Conservation (phyloP, 164 flowering plant genomes). For the Cinnamomum chago region DNA sequence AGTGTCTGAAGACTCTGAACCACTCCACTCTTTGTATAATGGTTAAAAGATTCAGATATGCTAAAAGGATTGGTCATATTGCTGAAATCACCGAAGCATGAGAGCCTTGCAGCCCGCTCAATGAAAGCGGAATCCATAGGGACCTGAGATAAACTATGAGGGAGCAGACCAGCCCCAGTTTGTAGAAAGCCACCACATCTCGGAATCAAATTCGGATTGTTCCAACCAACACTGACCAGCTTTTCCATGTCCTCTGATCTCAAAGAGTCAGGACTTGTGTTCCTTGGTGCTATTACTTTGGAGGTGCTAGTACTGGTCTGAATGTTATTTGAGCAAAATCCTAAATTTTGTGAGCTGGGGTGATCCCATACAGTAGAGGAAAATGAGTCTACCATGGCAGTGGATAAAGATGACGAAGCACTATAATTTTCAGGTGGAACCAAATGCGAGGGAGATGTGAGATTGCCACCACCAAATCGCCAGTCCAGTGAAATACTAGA, state of each 20-base stretch:
- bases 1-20: conserved; percentile 37
- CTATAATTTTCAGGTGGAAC: conserved; percentile 30
- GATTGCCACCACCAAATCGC: conserved; percentile 38
- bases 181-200: conserved; percentile 49
- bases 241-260: conserved; percentile 16
- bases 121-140: conserved; percentile 89
- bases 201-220: conserved; percentile 32
- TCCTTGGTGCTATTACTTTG: conserved; percentile 25
- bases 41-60: conserved; percentile 35
- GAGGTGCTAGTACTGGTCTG: conserved; percentile 33
- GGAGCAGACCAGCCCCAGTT: conserved; percentile 40
- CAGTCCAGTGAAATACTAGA: conserved; percentile 48
- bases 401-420: conserved; percentile 35
- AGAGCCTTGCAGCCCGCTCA: conserved; percentile 85
- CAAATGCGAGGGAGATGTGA: conserved; percentile 30
- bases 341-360: conserved; percentile 37
- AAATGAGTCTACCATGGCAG: conserved; percentile 55
- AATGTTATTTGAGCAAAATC: conserved; percentile 32
- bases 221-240: conserved; percentile 42
- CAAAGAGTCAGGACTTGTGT: conserved; percentile 28
- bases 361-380: conserved; percentile 42
- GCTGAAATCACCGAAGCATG: conserved; percentile 62
- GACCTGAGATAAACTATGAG: conserved; percentile 64
- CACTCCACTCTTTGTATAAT: conserved; percentile 30
- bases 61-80: conserved; percentile 49